Evolutionary conservation across 495 filamentous ascomycete genomes (phyloP), one percentile per base, ranked within the genome.

Genomic region (Mycothermus thermophilus): DNA sequence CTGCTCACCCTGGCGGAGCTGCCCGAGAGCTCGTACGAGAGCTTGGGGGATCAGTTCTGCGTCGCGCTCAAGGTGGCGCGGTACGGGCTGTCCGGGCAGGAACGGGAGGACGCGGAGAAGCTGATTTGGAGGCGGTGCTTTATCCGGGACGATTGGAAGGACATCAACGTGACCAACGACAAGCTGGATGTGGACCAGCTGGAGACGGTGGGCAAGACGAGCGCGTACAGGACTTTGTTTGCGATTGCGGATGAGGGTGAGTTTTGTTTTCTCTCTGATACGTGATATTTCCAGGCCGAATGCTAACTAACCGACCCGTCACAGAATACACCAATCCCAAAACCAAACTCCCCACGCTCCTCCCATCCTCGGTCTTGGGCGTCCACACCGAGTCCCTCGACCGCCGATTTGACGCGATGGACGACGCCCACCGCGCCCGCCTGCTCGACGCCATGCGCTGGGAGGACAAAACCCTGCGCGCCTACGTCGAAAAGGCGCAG

Each of bases 81-180:
- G 32, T 60, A 69, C 24, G 64, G 69, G 27, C 64, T 64, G 14
- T 62, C 67, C 41, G 58, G 63, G 16, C 59, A 64, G 10, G 68
- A 67, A 2, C 68, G 70, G 22, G 52, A 63, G 25, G 62, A 74
- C 30, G 57, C 75, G 27, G 71, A 79, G 43, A 75, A 72, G 23
- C 64, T 88, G 18, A 78, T 93, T 35, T 94, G 86, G 85, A 74
- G 85, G 43, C 74, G 86, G 24, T 82, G 80, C 46, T 74, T 77
- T 41, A 68, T 85, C 34, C 70, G 71, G 29, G 83, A 93, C 47
- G 72, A 93, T 50, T 93, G 83, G 80, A 64, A 64, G 30, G 54
- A 45, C 17, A 59, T 79, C 43, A 74, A 73, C 43, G 57, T 63
- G 33, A 70, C 67, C n/a, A 59, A 63, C 31, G 43, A 64, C 28